These are phyloP conservation scores for Daldinia sp. DNA, from an alignment of 2,329 filamentous ascomycete genomes.

Conservation along the genomic window DNA sequence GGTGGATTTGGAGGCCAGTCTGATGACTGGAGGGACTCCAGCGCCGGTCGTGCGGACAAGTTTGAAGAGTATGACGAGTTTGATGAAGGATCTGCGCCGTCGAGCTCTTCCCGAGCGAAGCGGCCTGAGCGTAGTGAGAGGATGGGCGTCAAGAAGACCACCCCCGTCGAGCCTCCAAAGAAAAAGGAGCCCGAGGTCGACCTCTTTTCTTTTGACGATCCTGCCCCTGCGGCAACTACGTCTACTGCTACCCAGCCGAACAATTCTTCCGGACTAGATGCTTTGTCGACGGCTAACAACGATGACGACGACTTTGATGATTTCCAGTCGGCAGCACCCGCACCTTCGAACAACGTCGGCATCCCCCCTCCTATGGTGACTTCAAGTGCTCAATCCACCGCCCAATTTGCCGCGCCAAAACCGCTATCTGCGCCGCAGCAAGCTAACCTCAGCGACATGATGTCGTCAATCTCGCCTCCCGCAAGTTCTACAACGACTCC, in stretches of 20 bases:
- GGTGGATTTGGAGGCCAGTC: slow-evolving; percentile 87
- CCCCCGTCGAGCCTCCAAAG: slow-evolving; percentile 68
- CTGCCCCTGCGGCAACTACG: slow-evolving; percentile 59
- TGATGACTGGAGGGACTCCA: slow-evolving; percentile 73
- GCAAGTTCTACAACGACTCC: slow-evolving; percentile 64
- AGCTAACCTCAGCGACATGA: slow-evolving; percentile 80
- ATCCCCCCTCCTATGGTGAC: slow-evolving; percentile 59
- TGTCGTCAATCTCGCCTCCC: slow-evolving; percentile 82
- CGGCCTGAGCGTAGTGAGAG: slow-evolving; percentile 56
- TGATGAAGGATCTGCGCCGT: slow-evolving; percentile 73
- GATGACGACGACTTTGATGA: slow-evolving; percentile 97
- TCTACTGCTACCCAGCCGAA: slow-evolving; percentile 54
- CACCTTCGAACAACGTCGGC: slow-evolving; percentile 54
- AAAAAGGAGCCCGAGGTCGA: slow-evolving; percentile 90
- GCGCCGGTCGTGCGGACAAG: slow-evolving; percentile 70
- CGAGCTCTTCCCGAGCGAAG: slow-evolving; percentile 62
- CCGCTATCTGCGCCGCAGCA: slow-evolving; percentile 85
- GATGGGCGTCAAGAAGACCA: slow-evolving; percentile 63
- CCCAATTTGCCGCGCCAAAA: slow-evolving; percentile 82
- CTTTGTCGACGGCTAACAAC: slow-evolving; percentile 55
- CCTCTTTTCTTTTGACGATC: slow-evolving; percentile 90
- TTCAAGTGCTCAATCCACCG: slow-evolving; percentile 61
- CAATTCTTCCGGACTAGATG: slow-evolving; percentile 56
- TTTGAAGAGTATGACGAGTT: slow-evolving; percentile 99
- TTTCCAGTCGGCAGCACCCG: slow-evolving; percentile 85